A percentile compares a stretch with the other conserved stretches of the same genome.
Conservation (phyloP, 805 yeast species). For the Candida oleophila region DNA sequence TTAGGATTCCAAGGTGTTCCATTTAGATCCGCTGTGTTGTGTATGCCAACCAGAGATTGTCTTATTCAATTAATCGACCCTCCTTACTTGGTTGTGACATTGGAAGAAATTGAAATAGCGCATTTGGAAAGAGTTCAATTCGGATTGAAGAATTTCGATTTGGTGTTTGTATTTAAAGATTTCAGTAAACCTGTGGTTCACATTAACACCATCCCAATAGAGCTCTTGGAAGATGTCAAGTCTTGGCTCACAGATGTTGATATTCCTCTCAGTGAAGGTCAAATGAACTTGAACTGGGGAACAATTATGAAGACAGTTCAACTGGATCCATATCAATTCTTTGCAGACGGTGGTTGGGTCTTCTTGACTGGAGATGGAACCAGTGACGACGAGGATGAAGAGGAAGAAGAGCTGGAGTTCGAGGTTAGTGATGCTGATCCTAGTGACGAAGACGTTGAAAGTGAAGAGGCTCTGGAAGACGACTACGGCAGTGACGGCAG, state of each 20-base stretch:
- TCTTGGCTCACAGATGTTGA: slow-evolving; percentile 98
- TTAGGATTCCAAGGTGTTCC: slow-evolving; percentile 98
- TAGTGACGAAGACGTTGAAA: slow-evolving; percentile 59
- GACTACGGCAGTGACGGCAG: slow-evolving; percentile 37
- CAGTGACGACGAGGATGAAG: slow-evolving; percentile 61
- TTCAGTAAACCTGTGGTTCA: slow-evolving; percentile 85
- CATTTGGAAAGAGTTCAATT: slow-evolving; percentile 96
- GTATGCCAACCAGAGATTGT: slow-evolving; percentile 98
- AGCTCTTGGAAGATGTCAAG: slow-evolving; percentile 84
- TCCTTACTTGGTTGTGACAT: slow-evolving; percentile 87
- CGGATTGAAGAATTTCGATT: slow-evolving; percentile 92
- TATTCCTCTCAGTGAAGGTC: slow-evolving; percentile 91
- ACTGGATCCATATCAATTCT: slow-evolving; percentile 92
- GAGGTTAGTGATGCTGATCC: slow-evolving; percentile 63
- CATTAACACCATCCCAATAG: slow-evolving; percentile 93
- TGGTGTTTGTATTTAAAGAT: slow-evolving; percentile 95
- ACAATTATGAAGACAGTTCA: slow-evolving; percentile 92
- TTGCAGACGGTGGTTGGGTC: slow-evolving; percentile 92
- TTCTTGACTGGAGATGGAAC: slow-evolving; percentile 89
- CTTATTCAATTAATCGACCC: slow-evolving; percentile 91
- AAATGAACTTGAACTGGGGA: slow-evolving; percentile 93
- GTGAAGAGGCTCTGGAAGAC: slow-evolving; percentile 46
- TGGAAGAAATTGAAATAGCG: slow-evolving; percentile 90
- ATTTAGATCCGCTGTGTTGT: slow-evolving; percentile 85
- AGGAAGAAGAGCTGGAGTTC: slow-evolving; percentile 69